phyloP scores from a whole-genome alignment of 768 basidiomycete genomes.

The Lactarius sanguifluus region DNA sequence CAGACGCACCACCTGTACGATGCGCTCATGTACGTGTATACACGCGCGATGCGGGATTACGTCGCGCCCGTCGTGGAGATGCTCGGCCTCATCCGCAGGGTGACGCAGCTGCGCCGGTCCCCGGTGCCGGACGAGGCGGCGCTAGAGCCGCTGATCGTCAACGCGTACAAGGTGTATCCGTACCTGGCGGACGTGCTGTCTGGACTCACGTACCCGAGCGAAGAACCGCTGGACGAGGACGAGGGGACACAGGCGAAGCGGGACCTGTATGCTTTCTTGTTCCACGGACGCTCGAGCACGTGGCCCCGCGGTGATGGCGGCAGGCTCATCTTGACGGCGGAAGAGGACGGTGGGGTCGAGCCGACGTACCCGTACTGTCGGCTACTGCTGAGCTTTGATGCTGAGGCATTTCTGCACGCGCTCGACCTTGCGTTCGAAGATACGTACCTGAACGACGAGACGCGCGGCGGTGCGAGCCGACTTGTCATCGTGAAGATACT shows the following conservation, averaged over 20 bases:
- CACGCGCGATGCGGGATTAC: conserved; percentile 82
- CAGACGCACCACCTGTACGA: conserved; percentile 84
- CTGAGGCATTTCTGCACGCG: conserved; percentile 91
- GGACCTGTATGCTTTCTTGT: conserved; percentile 78
- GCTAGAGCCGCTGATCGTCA: conserved; percentile 59
- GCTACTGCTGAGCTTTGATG: conserved; percentile 80
- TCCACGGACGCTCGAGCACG: conserved; percentile 72
- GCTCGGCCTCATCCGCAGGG: conserved; percentile 68
- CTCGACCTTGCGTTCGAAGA: conserved; percentile 96
- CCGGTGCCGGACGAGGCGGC: conserved; percentile 37
- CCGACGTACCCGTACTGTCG: conserved; percentile 90
- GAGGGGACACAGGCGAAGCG: conserved; percentile 70
- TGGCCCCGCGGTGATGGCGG: conserved; percentile 78
- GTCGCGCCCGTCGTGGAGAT: conserved; percentile 87
- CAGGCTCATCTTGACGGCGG: conserved; percentile 69
- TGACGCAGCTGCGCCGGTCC: conserved; percentile 52
- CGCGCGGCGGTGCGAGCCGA: conserved; percentile 59
- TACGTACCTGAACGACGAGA: conserved; percentile 77
- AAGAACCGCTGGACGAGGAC: conserved; percentile 61
- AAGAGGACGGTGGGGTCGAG: conserved; percentile 72
- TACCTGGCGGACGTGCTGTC: conserved; percentile 81
- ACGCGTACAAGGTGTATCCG: conserved; percentile 90
- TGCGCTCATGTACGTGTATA: conserved; percentile 93
- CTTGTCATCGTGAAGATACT: conserved; percentile 82
- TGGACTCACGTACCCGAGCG: conserved; percentile 85